Base-by-base conservation (phyloP, 169 alveolate species). In the Eimeria maxima region DNA sequence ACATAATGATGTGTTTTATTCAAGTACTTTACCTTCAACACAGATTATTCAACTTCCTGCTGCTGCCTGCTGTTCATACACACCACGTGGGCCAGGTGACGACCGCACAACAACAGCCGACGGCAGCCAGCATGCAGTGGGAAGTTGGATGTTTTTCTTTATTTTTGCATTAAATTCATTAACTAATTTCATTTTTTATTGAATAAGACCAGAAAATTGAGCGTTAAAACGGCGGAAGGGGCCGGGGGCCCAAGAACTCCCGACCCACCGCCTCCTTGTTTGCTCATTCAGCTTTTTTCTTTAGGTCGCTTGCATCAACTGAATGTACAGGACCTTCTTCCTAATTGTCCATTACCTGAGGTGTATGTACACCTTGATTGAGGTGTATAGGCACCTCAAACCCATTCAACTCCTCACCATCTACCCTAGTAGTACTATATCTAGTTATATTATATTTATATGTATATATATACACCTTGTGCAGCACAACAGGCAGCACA, bases 11-110 rank as follows among this genome's bases (percentile, higher is more conserved):
- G 47, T 69, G 78, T 69, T 29, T 69, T 20, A 6, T 29, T 2
- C 4, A 0, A 29, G 22, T n/a, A 10, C 11, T 69, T n/a, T 10
- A 7, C 44, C 14, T 29, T 18, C 4, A 2, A 69, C 4, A 69
- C 47, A 29, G 24, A 14, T 5, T n/a, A 29, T n/a, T 69, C 20
- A 29, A 69, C 47, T 69, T 29, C 22, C 2, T 69, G 47, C 29
- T 69, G 11, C 78, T 69, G 74, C 47, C 78, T 69, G 78, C 22
- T n/a, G 47, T 69, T 7, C 22, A 29, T 11, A 69, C 78, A 69
- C 78, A 6, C 78, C 47, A 29, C n/a, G 78, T 69, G 78, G 78
- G 78, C 78, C 78, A 29, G 78, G 78, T 29, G 78, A 69, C 69
- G 69, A 60, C 69, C 69, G n/a, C 69, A 7, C 60, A 3, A 7